phyloP scores from a whole-genome alignment of 495 filamentous ascomycete species.

The Massariosphaeria phaeospora region DNA sequence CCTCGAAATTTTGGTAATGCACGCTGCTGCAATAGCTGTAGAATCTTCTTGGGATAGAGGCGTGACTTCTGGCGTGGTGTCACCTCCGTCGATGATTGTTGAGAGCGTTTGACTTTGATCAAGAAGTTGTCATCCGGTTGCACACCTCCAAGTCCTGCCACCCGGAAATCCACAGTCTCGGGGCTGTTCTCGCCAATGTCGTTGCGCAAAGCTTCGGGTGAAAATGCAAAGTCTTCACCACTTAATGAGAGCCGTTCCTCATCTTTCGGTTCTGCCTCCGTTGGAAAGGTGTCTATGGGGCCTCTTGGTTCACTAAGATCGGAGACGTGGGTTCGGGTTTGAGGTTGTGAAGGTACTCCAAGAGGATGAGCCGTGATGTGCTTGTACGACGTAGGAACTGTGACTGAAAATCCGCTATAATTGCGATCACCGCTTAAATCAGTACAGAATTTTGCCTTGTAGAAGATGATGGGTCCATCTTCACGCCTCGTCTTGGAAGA shows the following conservation, averaged over 20 bases:
- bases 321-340: not conserved
- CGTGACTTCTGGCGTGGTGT: conserved; percentile 4
- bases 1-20: not conserved
- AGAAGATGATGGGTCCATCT: conserved; percentile 75
- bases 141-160: conserved; percentile 61
- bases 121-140: conserved; percentile 64
- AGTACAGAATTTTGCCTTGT: conserved; percentile 68
- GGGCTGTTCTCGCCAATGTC: conserved; percentile 6
- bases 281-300: not conserved
- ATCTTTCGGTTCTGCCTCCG: conserved; percentile 3
- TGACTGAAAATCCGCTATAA: not conserved
- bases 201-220: not conserved
- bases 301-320: conserved; percentile 4
- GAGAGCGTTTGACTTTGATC: conserved; percentile 51
- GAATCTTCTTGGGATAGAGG: conserved; percentile 15
- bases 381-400: conserved; percentile 11
- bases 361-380: conserved; percentile 17
- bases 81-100: conserved; percentile 16
- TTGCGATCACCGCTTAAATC: conserved; percentile 66
- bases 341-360: conserved; percentile 1
- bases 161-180: conserved; percentile 47
- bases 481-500: conserved; percentile 46
- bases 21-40: conserved; percentile 17
- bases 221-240: conserved; percentile 14
- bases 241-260: conserved; percentile 11